These are phyloP conservation scores for Calocybe gangraenosa DNA, from an alignment of 768 basidiomycete species.

Conservation along the genomic window DNA sequence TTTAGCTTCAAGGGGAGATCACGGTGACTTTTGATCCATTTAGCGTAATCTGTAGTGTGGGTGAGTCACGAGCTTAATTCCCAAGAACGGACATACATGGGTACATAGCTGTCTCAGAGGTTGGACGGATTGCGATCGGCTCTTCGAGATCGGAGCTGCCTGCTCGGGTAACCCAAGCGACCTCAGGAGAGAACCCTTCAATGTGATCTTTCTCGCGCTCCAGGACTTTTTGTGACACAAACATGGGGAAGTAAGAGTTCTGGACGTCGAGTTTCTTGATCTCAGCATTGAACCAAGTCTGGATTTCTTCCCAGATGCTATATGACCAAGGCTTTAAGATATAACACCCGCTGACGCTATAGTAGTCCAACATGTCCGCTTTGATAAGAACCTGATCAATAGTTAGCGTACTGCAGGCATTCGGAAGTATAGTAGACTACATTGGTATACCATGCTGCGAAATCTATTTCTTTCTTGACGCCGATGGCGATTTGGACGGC, in stretches of 20 bases:
- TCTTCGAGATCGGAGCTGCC: constrained; percentile 94
- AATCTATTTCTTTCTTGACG: constrained; percentile 94
- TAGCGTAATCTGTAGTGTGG: constrained; percentile 75
- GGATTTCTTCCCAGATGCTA: constrained; percentile 95
- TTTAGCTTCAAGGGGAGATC: constrained; percentile 97
- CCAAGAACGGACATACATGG: constrained; percentile 59
- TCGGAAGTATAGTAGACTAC: constrained; percentile 37
- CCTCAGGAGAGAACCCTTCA: constrained; percentile 98
- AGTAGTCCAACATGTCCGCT: constrained; percentile 99
- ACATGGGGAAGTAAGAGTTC: constrained; percentile 99
- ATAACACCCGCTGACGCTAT: constrained; percentile 98
- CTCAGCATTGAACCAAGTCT: constrained; percentile 88
- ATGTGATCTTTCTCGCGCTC: constrained; percentile 98
- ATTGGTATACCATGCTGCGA: constrained; percentile 90
- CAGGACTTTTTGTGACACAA: constrained; percentile 86
- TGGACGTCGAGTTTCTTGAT: constrained; percentile 96
- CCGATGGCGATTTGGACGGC: constrained; percentile 91
- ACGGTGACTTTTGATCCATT: constrained; percentile 97
- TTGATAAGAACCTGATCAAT: constrained; percentile 82
- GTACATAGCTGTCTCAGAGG: constrained; percentile 99
- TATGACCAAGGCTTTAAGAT: constrained; percentile 98
- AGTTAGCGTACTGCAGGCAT: constrained; percentile 10
- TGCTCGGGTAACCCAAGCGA: constrained; percentile 99
- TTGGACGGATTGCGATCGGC: constrained; percentile 96
- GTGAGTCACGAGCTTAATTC: background rate